Base-by-base conservation (phyloP, 495 filamentous ascomycete genomes). In the Xylaria acuta region DNA sequence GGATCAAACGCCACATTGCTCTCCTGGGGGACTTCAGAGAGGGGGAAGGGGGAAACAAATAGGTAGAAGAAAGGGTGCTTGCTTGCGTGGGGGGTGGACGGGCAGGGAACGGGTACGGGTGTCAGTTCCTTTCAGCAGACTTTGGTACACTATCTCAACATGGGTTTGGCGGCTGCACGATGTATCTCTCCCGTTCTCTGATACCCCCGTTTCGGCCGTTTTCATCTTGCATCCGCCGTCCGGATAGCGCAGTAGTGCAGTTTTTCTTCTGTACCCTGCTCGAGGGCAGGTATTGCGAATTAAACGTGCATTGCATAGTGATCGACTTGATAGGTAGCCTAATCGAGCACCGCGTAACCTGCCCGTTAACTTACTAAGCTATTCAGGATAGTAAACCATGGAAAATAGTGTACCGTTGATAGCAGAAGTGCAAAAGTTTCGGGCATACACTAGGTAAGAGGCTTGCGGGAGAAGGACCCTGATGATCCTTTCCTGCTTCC, bases 241-340 rank as follows among this genome's bases (percentile, higher is more conserved):
- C 54, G 67, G 67, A 62, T 47, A 59, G 38, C 67, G 67, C 51
- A 69, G 54, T 58, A 68, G 66, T 36, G 51, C 65, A 41, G 20
- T 20, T 41, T 22, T 68, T 18, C 30, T 59, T 59, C 53, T 54
- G 51, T 11, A 66, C 67, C 67, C 67, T 64, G 51, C 62, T 20
- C 41, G 12, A 27, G n/a, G 25, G 41, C 63, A 49, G 43, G 40
- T 64, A 56, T 59, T 22, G 62, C 38, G 63, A 66, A 64, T 65
- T 71, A 71, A 65, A 72, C 70, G 63, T 72, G 70, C 70, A 72
- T 72, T 58, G 70, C 62, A 32, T 66, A 43, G 49, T 56, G 69
- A 71, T 70, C 56, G 69, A 54, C 69, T 62, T 14, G 53, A 43
- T 40, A n/a, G 45, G 27, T 71, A 43, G 36, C 69, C 69, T 43